phyloP scores from a whole-genome alignment of 2,329 filamentous ascomycete species.

The Verticillium albo-atrum region DNA sequence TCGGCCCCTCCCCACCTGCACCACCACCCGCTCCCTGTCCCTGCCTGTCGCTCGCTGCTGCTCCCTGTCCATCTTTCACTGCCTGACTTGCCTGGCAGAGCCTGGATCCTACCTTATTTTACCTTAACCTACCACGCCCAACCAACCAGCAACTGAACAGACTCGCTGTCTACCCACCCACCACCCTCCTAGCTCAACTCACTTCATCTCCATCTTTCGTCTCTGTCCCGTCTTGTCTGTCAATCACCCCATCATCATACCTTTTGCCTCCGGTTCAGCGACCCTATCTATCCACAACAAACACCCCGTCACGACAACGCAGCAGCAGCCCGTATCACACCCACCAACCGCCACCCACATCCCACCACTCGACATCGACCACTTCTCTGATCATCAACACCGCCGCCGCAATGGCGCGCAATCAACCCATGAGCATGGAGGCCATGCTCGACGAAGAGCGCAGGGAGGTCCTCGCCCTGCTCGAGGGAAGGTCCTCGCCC shows the following conservation, averaged over 20 bases:
- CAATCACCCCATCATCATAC: not conserved
- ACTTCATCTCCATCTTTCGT: constrained; percentile 2
- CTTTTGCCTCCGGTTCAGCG: not conserved
- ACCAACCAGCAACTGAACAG: not conserved
- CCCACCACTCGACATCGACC: not conserved
- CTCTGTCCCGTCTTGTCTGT: not conserved
- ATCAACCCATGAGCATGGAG: constrained; percentile 65
- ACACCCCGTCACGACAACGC: not conserved
- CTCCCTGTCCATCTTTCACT: not conserved
- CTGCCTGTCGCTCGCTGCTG: constrained; percentile 1
- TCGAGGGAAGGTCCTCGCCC: constrained; percentile 34
- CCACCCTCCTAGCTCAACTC: no score
- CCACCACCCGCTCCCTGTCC: constrained; percentile 4
- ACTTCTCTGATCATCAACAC: not conserved
- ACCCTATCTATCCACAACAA: not conserved
- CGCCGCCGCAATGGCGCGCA: constrained; percentile 19
- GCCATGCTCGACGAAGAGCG: constrained; percentile 74
- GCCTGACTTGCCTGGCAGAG: not conserved
- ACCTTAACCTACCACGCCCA: constrained; percentile 1
- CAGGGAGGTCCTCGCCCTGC: constrained; percentile 64
- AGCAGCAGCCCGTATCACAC: no score
- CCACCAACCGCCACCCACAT: not conserved
- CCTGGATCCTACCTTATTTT: not conserved
- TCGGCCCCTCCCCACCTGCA: constrained; percentile 1
- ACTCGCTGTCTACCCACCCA: not conserved